Evolutionary conservation across 2,329 filamentous ascomycete genomes (phyloP).

Genomic region (Cercospora citrullina): DNA sequence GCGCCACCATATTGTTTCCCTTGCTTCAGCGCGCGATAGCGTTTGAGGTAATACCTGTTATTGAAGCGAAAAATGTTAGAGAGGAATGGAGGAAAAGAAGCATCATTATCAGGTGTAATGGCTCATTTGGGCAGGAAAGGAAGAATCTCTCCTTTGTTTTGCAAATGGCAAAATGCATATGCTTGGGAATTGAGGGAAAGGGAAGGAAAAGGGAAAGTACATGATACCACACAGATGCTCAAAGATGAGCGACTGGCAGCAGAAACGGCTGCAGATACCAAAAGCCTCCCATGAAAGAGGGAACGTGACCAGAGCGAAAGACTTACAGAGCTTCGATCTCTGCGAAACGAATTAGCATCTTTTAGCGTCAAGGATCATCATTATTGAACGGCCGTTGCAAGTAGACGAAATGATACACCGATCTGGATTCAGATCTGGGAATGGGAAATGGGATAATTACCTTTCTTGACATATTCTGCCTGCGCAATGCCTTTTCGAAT

Average conservation of each 20-base stretch:
- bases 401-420: background rate
- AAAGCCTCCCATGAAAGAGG: background rate
- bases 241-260: background rate
- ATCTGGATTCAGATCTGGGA: background rate
- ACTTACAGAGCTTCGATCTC: constrained; percentile 91
- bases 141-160: background rate
- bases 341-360: constrained; percentile 40
- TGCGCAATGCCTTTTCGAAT: constrained; percentile 74
- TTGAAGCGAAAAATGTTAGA: background rate
- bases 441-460: constrained; percentile 46
- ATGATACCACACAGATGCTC: background rate
- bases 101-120: background rate
- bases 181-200: background rate
- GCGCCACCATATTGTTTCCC: constrained; percentile 42
- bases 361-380: constrained; percentile 9
- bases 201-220: background rate
- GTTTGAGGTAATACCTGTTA: constrained; percentile 81
- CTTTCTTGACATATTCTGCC: constrained; percentile 89
- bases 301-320: background rate
- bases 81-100: constrained; percentile 10
- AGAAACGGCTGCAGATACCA: background rate
- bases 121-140: background rate
- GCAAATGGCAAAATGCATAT: background rate
- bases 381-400: background rate
- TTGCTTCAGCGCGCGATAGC: constrained; percentile 81